Conservation (phyloP, 1,284 basidiomycete genomes). For the Sporisorium sorghi region DNA sequence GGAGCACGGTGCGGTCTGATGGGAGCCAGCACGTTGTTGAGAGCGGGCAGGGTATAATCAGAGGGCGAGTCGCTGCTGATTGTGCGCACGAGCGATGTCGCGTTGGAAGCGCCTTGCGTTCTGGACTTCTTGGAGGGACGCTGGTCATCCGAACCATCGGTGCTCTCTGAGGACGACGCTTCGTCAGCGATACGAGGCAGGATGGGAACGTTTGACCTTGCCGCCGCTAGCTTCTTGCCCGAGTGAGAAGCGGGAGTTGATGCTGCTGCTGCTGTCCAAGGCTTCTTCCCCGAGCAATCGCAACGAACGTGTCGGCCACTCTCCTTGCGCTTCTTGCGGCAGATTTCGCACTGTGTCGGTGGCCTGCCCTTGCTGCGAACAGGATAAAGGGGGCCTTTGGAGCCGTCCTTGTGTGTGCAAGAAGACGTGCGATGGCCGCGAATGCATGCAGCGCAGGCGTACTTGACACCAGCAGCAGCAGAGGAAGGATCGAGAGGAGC, state of each 20-base stretch:
- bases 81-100: background rate
- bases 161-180: background rate
- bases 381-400: constrained; percentile 56
- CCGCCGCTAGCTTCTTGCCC: background rate
- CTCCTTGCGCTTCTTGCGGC: constrained; percentile 54
- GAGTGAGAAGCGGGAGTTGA: constrained; percentile 1
- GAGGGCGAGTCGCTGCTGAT: background rate
- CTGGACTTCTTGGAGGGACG: constrained; percentile 25
- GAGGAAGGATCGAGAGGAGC: constrained; percentile 4
- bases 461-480: constrained; percentile 45
- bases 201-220: constrained; percentile 10
- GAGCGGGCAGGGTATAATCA: background rate
- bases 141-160: background rate
- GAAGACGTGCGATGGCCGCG: constrained; percentile 62
- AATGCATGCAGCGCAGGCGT: constrained; percentile 63
- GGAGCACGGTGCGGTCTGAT: constrained; percentile 18
- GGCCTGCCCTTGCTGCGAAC: constrained; percentile 61
- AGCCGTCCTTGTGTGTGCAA: constrained; percentile 64
- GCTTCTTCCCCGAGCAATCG: constrained; percentile 41
- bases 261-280: constrained; percentile 1
- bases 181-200: constrained; percentile 4
- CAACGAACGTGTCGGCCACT: constrained; percentile 59
- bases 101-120: background rate
- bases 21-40: constrained; percentile 27
- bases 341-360: constrained; percentile 58